Percentiles rank a stretch among this genome's conserved stretches.
phyloP scores from a whole-genome alignment of 1,139 yeast species.

The Kodamaea anthophila region DNA sequence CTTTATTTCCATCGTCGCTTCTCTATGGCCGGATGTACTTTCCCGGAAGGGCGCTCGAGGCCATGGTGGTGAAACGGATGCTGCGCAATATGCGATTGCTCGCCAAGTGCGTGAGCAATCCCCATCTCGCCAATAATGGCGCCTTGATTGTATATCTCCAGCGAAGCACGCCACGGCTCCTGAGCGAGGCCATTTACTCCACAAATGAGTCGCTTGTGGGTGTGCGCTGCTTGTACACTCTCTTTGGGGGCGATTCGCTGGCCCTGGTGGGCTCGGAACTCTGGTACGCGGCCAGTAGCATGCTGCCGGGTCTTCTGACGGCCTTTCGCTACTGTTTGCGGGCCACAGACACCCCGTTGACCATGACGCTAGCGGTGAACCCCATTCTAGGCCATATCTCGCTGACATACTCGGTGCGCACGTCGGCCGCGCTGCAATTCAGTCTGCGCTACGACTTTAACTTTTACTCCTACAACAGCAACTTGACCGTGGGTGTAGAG shows the following conservation, averaged over 20 bases:
- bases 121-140: constrained; percentile 49
- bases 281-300: constrained; percentile 80
- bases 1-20: constrained; percentile 15
- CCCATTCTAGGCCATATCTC: constrained; percentile 90
- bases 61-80: constrained; percentile 71
- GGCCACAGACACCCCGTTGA: constrained; percentile 80
- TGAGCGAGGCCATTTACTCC: constrained; percentile 78
- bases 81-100: constrained; percentile 57
- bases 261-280: constrained; percentile 79
- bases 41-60: constrained; percentile 85
- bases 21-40: constrained; percentile 81
- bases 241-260: constrained; percentile 40
- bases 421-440: constrained; percentile 70
- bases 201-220: constrained; percentile 88
- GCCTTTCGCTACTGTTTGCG: constrained; percentile 82
- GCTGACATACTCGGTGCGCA: constrained; percentile 81
- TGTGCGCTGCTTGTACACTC: constrained; percentile 68
- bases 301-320: constrained; percentile 81
- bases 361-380: constrained; percentile 80
- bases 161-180: constrained; percentile 55
- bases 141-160: constrained; percentile 70
- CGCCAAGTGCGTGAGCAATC: constrained; percentile 70
- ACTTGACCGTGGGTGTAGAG: constrained; percentile 81
- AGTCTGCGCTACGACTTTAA: constrained; percentile 87
- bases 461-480: constrained; percentile 83